A percentile compares a stretch with the other conserved stretches of the same genome.
phyloP scores from a whole-genome alignment of 73 alveolate genomes.

The Tetrahymena borealis region DNA sequence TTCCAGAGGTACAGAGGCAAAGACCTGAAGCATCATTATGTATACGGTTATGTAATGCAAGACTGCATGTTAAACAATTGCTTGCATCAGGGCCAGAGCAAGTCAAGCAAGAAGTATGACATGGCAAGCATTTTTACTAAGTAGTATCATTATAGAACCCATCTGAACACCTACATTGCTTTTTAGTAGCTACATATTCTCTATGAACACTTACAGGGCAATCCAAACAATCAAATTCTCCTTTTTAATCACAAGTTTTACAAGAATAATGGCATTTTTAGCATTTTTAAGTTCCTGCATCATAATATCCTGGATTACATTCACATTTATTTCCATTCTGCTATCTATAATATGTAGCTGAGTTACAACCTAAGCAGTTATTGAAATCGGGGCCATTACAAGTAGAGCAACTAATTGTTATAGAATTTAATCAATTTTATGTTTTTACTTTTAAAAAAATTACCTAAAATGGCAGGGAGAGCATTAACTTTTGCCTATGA shows the following conservation, averaged over 20 bases:
- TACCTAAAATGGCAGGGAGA: not conserved
- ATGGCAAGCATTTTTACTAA: not conserved
- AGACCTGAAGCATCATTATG: not conserved
- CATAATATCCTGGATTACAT: not conserved
- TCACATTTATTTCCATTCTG: not conserved
- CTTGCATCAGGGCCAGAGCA: not conserved
- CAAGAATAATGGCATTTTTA: not conserved
- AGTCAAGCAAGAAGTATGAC: not conserved
- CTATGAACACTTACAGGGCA: not conserved
- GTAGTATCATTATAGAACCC: not conserved
- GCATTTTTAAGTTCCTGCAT: not conserved
- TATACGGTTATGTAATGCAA: not conserved
- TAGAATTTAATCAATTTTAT: not conserved
- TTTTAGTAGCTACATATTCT: not conserved
- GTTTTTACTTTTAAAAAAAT: not conserved
- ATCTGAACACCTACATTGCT: not conserved
- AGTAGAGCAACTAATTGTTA: not conserved
- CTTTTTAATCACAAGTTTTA: not conserved
- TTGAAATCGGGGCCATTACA: not conserved
- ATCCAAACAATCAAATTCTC: not conserved
- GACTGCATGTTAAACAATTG: not conserved
- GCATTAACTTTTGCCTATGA: not conserved
- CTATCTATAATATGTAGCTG: not conserved
- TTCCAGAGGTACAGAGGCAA: not conserved
- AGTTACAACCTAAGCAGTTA: not conserved